These are phyloP conservation scores for Lentinula lateritia DNA, from an alignment of 768 basidiomycete species.

Conservation along the genomic window DNA sequence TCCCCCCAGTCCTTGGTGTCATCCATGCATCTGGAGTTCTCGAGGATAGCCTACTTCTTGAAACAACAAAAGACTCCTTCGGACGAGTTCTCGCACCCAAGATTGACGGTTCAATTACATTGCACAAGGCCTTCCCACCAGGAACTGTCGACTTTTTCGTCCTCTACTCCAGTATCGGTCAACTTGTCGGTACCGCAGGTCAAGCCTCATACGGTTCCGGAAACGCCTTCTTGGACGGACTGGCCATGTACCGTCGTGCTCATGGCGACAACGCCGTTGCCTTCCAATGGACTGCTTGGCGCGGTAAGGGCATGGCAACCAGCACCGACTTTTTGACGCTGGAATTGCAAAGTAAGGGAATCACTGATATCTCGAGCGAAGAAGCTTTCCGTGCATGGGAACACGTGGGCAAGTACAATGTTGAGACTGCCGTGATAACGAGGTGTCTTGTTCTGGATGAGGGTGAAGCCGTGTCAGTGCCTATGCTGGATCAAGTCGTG, in stretches of 20 bases:
- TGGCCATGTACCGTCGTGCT: not conserved
- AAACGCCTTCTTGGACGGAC: constrained; percentile 1
- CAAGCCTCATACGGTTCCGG: constrained; percentile 1
- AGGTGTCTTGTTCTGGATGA: not conserved
- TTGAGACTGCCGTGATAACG: not conserved
- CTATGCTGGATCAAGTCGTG: not conserved
- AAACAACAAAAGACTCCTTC: not conserved
- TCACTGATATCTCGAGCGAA: not conserved
- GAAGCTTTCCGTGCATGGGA: constrained; percentile 1
- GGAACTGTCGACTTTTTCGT: constrained; percentile 1
- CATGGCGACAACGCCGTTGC: constrained; percentile 1
- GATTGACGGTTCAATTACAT: not conserved
- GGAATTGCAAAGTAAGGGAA: not conserved
- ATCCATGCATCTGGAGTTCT: not conserved
- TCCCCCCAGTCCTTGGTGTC: not conserved
- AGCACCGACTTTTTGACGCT: not conserved
- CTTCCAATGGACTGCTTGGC: constrained; percentile 3
- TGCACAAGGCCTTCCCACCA: constrained; percentile 1
- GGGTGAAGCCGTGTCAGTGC: not conserved
- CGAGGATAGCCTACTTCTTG: not conserved
- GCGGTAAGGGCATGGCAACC: constrained; percentile 2
- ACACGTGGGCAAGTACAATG: not conserved
- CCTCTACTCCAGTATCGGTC: not conserved
- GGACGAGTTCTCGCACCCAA: not conserved
- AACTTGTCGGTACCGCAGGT: not conserved